Percentiles rank a stretch among this genome's conserved stretches.
Conservation (phyloP, 2,329 filamentous ascomycete genomes). For the Dendrostoma leiphaemia region DNA sequence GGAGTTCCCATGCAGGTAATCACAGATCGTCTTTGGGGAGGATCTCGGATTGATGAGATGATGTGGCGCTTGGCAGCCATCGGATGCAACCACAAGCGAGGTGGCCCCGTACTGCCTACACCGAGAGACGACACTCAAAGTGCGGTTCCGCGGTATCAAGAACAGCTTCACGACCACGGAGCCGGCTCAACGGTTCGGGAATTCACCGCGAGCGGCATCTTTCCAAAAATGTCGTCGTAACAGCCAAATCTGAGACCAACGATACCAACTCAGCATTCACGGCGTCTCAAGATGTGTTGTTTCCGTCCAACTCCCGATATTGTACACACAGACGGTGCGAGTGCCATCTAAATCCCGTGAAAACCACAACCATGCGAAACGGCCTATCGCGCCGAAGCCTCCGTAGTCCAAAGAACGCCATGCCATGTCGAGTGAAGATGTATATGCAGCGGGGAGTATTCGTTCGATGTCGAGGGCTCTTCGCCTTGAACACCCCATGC, state of each 20-base stretch:
- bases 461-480: conserved; percentile 3
- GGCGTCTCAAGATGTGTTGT: not conserved
- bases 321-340: conserved; percentile 11
- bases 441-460: conserved; percentile 11
- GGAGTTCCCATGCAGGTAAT: not conserved
- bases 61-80: not conserved
- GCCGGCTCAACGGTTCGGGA: too few species aligned
- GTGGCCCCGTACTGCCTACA: too few species aligned
- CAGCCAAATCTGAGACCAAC: not conserved
- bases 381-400: not conserved
- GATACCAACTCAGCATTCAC: not conserved
- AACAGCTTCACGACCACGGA: not conserved
- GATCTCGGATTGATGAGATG: not conserved
- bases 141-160: not conserved
- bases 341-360: not conserved
- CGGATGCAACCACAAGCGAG: too few species aligned
- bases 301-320: not conserved
- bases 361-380: not conserved
- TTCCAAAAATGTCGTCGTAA: not conserved
- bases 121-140: too few species aligned
- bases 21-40: not conserved
- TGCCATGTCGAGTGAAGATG: conserved; percentile 20
- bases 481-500: not conserved
- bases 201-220: too few species aligned
- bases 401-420: conserved; percentile 15